phyloP scores from a whole-genome alignment of 176 grass and related monocot genomes.

The Carex kokanica region DNA sequence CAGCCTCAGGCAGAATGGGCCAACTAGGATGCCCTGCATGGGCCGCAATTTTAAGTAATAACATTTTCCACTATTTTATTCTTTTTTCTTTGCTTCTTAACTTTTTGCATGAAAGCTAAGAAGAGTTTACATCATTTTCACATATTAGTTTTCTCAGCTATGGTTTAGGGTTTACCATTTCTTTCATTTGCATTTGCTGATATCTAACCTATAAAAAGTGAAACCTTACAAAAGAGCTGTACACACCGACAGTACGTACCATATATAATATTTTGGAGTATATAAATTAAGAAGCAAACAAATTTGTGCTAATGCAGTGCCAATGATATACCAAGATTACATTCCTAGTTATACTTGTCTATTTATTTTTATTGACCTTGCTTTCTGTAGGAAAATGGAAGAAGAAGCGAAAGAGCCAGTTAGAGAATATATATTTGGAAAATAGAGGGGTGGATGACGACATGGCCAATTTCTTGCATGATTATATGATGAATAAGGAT shows the following conservation, averaged over 20 bases:
- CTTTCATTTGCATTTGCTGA: not conserved
- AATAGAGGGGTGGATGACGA: slow-evolving; percentile 62
- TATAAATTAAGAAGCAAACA: not conserved
- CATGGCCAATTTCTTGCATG: slow-evolving; percentile 71
- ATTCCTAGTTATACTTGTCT: no score
- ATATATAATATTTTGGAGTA: not conserved
- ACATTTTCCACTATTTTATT: not conserved
- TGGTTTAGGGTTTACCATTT: not conserved
- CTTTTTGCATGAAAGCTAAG: not conserved
- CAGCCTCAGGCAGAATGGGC: not conserved
- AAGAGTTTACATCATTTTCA: not conserved
- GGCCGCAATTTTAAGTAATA: slow-evolving; percentile 52
- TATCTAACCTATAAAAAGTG: not conserved
- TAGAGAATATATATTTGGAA: slow-evolving; percentile 60
- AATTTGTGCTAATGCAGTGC: not conserved
- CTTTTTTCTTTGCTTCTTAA: not conserved
- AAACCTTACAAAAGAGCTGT: not conserved
- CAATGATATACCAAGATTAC: not conserved
- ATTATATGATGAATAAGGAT: slow-evolving; percentile 74
- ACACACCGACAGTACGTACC: not conserved
- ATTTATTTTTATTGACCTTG: not conserved
- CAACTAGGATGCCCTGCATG: slow-evolving; percentile 9
- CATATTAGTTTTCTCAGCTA: not conserved
- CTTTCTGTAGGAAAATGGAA: slow-evolving; percentile 43
- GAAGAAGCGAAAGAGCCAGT: slow-evolving; percentile 38